A percentile compares a stretch with the other conserved stretches of the same genome.
phyloP scores from a whole-genome alignment of 306 rosid genomes.

The Ziziphus jujuba region DNA sequence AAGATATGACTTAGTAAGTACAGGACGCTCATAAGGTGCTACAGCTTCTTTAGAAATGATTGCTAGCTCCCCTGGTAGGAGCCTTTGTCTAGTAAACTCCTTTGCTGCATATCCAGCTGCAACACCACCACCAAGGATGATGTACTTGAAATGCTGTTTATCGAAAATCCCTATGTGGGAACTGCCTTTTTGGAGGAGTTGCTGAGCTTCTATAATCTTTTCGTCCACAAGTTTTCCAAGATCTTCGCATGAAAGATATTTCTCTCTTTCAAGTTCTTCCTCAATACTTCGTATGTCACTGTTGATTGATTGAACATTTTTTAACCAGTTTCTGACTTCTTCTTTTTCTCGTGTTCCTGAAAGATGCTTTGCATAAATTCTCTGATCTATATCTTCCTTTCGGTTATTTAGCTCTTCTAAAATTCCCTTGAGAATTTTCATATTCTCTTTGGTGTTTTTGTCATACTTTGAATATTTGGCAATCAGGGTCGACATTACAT shows the following conservation, averaged over 20 bases:
- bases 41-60: slow-evolving; percentile 44
- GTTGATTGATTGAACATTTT: slow-evolving; percentile 20
- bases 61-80: slow-evolving; percentile 36
- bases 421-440: slow-evolving; percentile 21
- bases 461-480: slow-evolving; percentile 14
- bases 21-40: slow-evolving; percentile 50
- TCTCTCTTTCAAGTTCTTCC: slow-evolving; percentile 16
- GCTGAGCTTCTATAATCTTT: slow-evolving; percentile 30
- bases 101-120: slow-evolving; percentile 59
- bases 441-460: slow-evolving; percentile 26
- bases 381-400: too few relatives aligned
- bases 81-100: slow-evolving; percentile 38
- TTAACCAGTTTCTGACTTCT: slow-evolving; percentile 35
- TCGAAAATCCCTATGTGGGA: neutral
- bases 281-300: slow-evolving; percentile 18
- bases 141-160: slow-evolving; percentile 30
- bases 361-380: slow-evolving; percentile 8
- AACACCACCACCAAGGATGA: slow-evolving; percentile 54
- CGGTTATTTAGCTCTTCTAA: too few relatives aligned
- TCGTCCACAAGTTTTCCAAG: slow-evolving; percentile 30
- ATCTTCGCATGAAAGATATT: slow-evolving; percentile 5
- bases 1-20: slow-evolving; percentile 46
- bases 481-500: too few relatives aligned
- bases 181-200: slow-evolving; percentile 33
- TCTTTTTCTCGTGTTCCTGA: neutral